phyloP scores from a whole-genome alignment of 2,329 filamentous ascomycete species.

The Penicillium sp. region DNA sequence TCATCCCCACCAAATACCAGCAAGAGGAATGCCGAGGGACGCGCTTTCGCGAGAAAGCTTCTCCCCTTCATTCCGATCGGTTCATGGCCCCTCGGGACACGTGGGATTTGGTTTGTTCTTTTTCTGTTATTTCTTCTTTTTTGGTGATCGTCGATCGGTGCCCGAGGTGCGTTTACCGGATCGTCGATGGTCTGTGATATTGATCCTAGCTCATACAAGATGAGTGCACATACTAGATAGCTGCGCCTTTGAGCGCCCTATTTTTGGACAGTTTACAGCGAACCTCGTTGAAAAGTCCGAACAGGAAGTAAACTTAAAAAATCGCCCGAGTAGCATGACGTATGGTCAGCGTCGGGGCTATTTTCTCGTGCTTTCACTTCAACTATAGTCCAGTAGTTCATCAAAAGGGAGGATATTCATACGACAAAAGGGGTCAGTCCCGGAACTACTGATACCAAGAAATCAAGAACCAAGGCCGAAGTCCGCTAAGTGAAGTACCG shows the following conservation, averaged over 20 bases:
- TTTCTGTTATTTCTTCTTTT: background rate
- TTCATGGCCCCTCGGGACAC: background rate
- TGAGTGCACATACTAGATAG: background rate
- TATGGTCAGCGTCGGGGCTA: background rate
- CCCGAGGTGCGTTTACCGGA: background rate
- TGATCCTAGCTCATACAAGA: background rate
- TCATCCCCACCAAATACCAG: background rate
- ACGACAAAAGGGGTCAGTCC: background rate
- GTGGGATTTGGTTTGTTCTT: background rate
- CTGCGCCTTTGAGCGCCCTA: background rate
- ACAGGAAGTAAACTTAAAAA: background rate
- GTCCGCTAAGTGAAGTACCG: background rate
- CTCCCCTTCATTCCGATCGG: background rate
- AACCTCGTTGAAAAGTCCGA: background rate
- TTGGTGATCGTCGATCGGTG: background rate
- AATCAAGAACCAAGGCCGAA: background rate
- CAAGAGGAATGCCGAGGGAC: background rate
- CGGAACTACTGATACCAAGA: background rate
- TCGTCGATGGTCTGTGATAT: background rate
- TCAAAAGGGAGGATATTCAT: background rate
- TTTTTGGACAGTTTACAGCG: background rate
- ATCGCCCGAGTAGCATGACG: background rate
- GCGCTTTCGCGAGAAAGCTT: background rate
- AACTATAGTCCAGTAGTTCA: background rate
- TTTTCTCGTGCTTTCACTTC: background rate